A percentile compares a stretch with the other conserved stretches of the same genome.
phyloP scores from a whole-genome alignment of 108 stramenopile species.

The Epipyxis sp. region DNA sequence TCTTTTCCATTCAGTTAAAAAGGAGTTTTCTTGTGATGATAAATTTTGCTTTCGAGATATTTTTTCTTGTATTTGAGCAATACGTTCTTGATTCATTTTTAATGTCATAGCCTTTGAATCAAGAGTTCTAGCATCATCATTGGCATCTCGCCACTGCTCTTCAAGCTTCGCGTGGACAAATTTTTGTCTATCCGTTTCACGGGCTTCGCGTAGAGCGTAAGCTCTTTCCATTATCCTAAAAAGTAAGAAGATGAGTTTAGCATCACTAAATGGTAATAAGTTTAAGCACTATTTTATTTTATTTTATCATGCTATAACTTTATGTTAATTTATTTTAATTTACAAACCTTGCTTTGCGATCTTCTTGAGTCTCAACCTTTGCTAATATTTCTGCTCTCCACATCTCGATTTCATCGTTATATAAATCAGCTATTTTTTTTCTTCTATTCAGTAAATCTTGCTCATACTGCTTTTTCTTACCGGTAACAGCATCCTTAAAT shows the following conservation, averaged over 20 bases:
- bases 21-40: slow-evolving; percentile 13
- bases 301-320: neutral
- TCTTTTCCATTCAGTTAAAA: slow-evolving; percentile 21
- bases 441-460: neutral
- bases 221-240: slow-evolving; percentile 30
- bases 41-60: neutral
- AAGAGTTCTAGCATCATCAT: slow-evolving; percentile 27
- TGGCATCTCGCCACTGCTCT: slow-evolving; percentile 25
- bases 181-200: slow-evolving; percentile 1
- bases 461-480: slow-evolving; percentile 15
- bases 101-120: neutral
- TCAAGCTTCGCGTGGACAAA: neutral
- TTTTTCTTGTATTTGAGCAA: slow-evolving; percentile 22
- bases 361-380: slow-evolving; percentile 14
- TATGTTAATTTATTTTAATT: neutral
- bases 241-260: neutral
- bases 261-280: neutral
- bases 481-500: neutral
- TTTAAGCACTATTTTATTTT: too few species aligned
- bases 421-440: slow-evolving; percentile 21
- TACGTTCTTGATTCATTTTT: slow-evolving; percentile 22
- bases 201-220: slow-evolving; percentile 24
- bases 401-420: slow-evolving; percentile 18
- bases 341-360: slow-evolving; percentile 18
- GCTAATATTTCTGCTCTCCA: slow-evolving; percentile 26